Evolutionary conservation across 495 filamentous ascomycete genomes (phyloP).

Genomic region (Xylaria scruposa): DNA sequence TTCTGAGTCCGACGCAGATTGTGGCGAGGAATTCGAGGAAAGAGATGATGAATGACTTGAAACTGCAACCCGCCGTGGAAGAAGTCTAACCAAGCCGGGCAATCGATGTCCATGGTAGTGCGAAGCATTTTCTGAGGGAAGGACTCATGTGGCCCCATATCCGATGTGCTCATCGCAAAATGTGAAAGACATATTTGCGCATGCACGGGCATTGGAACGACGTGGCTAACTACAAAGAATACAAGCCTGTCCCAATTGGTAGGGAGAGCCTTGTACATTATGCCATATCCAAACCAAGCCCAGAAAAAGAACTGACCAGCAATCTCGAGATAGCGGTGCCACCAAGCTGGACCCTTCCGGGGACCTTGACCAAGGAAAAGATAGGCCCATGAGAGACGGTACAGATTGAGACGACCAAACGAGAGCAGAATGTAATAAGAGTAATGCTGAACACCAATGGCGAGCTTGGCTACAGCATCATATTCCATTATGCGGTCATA

Average conservation of each 20-base stretch:
- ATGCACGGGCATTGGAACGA: constrained; percentile 85
- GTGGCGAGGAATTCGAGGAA: constrained; percentile 91
- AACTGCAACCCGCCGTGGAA: constrained; percentile 97
- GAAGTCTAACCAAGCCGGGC: constrained; percentile 93
- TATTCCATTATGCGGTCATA: constrained; percentile 88
- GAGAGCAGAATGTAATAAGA: constrained; percentile 86
- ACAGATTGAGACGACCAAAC: constrained; percentile 93
- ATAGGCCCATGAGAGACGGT: constrained; percentile 81
- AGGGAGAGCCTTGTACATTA: constrained; percentile 80
- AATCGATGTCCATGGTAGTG: constrained; percentile 98
- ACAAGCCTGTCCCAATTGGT: constrained; percentile 70
- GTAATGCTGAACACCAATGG: constrained; percentile 79
- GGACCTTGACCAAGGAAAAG: constrained; percentile 79
- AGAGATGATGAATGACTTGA: constrained; percentile 95
- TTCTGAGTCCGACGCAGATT: constrained; percentile 86
- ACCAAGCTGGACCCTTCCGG: constrained; percentile 81
- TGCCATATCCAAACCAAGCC: constrained; percentile 89
- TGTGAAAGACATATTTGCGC: constrained; percentile 96
- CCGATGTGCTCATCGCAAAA: constrained; percentile 95
- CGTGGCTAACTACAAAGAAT: constrained; percentile 86
- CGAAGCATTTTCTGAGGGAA: constrained; percentile 97
- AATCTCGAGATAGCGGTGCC: constrained; percentile 88
- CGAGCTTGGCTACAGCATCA: constrained; percentile 74
- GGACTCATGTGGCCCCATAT: constrained; percentile 84
- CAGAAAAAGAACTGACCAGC: constrained; percentile 87